These are phyloP conservation scores for Globisporangium paroecandrum DNA, from an alignment of 352 stramenopile species.

Conservation along the genomic window DNA sequence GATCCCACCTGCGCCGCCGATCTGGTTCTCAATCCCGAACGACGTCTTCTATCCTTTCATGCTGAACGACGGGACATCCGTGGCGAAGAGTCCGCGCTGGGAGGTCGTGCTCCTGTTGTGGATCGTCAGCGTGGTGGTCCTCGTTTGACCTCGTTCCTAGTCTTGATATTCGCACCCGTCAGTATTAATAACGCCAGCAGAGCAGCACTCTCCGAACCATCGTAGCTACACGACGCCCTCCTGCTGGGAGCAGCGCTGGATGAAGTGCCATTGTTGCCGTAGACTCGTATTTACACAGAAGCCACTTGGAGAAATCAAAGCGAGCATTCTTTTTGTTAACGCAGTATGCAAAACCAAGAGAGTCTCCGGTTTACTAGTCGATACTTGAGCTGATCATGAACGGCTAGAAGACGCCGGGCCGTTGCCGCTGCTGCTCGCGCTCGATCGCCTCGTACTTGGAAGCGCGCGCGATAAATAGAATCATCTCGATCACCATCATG, in stretches of 20 bases:
- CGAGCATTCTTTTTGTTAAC: neutral
- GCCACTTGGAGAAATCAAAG: neutral
- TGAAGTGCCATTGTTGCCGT: neutral
- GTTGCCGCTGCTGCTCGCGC: constrained; percentile 34
- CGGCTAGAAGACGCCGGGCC: constrained; percentile 27
- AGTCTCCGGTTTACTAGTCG: neutral
- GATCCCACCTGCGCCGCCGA: constrained; percentile 31
- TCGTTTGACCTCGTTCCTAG: neutral
- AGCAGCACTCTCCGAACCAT: neutral
- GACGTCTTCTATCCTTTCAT: constrained; percentile 55
- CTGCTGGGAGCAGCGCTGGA: neutral
- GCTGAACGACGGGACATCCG: constrained; percentile 15
- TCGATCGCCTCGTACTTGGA: constrained; percentile 68
- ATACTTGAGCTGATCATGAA: neutral
- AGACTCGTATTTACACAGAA: neutral
- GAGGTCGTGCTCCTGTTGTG: constrained; percentile 2
- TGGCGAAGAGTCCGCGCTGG: neutral
- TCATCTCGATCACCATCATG: constrained; percentile 89
- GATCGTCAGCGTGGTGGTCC: neutral
- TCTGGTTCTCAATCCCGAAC: constrained; percentile 56
- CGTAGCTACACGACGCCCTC: neutral
- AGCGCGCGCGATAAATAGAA: constrained; percentile 77
- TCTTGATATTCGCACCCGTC: neutral
- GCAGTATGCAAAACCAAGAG: neutral
- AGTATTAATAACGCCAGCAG: neutral